phyloP scores from a whole-genome alignment of 352 stramenopile species.

The Blastocystis sp. region DNA sequence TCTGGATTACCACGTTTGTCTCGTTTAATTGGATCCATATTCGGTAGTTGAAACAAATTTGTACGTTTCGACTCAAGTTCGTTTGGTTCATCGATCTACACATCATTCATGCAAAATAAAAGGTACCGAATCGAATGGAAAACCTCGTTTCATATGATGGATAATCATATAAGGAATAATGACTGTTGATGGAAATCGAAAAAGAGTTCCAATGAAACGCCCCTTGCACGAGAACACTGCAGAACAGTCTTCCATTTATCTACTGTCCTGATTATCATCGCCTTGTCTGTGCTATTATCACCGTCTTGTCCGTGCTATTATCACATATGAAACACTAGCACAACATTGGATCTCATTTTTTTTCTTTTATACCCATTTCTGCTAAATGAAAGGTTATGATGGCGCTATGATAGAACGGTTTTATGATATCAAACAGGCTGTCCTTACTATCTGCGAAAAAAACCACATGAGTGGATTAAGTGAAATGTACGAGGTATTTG shows the following conservation, averaged over 20 bases:
- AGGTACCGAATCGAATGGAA: slow-evolving; percentile 3
- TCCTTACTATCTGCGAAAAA: background rate
- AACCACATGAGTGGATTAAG: background rate
- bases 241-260: no score
- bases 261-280: no score
- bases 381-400: background rate
- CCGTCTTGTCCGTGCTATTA: no score
- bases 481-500: background rate
- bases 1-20: background rate
- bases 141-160: slow-evolving; percentile 3
- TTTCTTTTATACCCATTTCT: no score
- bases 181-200: no score
- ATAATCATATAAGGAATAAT: background rate
- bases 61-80: background rate
- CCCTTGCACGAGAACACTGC: background rate
- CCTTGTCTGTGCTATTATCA: no score
- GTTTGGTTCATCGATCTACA: background rate
- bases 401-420: background rate
- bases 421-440: background rate
- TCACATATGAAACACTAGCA: no score
- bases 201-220: background rate
- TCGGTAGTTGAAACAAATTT: no score
- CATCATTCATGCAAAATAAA: background rate
- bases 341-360: no score
- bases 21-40: background rate